Evolutionary conservation across 148 eudicot species (phyloP), one percentile per base, ranked within the genome.

Genomic region (Cornus controversa): DNA sequence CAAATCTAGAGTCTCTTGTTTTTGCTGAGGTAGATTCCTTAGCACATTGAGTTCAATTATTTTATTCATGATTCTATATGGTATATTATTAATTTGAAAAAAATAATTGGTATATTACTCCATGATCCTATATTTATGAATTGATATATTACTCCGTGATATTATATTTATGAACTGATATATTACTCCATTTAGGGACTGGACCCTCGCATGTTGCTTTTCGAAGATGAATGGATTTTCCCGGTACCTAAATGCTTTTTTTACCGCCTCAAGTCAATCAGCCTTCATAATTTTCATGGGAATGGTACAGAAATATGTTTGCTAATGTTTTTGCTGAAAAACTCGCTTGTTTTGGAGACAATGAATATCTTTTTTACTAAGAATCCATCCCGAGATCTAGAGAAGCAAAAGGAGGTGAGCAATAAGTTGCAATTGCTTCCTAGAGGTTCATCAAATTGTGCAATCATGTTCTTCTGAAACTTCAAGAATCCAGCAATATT

Each of bases 1-100:
- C 90, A 45, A 69, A 79, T 54, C 82, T 91, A 34, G 81, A 84
- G 78, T 79, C 75, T 64, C 84, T 87, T 62, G 67, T 31, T 26
- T 78, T 85, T 72, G 37, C 71, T 28, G 76, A 85, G 92, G 90
- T 83, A 73, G 31, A 36, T 74, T 65, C 65, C 5, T 26, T 37
- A 42, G 10, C 11, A 7, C 27, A 10, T 76, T 14, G 23, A 53
- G 20, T 23, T 76, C n/a, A n/a, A 14, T 53, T 47, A 34, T 29
- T 24, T 2, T 25, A 15, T 53, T 25, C 1, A 3, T 24, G 60
- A 27, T 54, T 25, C 70, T 26, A 62, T 66, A 34, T 77, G 74
- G 13, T 63, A 66, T 53, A 2, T 42, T 34, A 40, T 74, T 5
- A 40, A 40, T 40, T 40, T 4, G 8, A 8, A 40, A 40, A 40